phyloP scores from a whole-genome alignment of 768 basidiomycete species.

The Russula virescens region DNA sequence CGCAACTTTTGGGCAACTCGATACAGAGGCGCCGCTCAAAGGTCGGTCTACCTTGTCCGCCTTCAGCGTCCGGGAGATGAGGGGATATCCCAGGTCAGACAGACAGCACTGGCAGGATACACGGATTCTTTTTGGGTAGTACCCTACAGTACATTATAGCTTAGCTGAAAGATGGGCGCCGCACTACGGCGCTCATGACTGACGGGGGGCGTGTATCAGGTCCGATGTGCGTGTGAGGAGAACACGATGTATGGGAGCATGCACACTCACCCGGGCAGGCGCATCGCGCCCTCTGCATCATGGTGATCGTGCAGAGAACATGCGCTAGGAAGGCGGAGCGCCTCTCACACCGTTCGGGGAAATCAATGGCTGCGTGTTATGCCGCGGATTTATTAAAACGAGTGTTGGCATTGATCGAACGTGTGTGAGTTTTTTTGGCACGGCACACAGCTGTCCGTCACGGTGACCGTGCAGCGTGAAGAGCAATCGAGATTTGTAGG shows the following conservation, averaged over 20 bases:
- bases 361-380: neutral
- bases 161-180: neutral
- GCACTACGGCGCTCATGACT: neutral
- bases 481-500: slow-evolving; percentile 3
- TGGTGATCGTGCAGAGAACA: slow-evolving; percentile 14
- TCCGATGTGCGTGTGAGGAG: slow-evolving; percentile 3
- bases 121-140: neutral
- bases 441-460: neutral
- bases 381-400: neutral
- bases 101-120: neutral
- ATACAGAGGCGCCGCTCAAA: neutral
- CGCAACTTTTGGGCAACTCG: neutral
- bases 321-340: slow-evolving; percentile 2
- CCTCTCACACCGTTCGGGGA: neutral
- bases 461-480: neutral
- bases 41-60: neutral
- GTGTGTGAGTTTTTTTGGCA: neutral
- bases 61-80: neutral
- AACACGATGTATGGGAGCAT: neutral
- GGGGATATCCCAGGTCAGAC: neutral
- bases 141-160: neutral
- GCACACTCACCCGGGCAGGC: neutral
- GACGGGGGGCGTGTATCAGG: neutral
- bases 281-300: slow-evolving; percentile 12
- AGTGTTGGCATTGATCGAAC: neutral